These are phyloP conservation scores for Pleurotus eryngii DNA, from an alignment of 768 basidiomycete species.

Conservation along the genomic window DNA sequence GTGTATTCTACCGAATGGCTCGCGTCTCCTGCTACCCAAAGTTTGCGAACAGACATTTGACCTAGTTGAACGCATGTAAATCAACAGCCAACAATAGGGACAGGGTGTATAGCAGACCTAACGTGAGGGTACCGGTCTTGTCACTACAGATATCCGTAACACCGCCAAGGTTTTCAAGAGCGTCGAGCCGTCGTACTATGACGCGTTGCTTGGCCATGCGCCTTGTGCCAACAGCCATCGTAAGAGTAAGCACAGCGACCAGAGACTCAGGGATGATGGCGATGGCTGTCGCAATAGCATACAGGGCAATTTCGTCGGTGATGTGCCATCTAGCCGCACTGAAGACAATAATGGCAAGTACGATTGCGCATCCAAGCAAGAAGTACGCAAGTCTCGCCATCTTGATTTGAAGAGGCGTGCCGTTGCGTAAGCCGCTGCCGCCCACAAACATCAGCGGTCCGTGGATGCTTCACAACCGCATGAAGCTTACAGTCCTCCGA, in stretches of 20 bases:
- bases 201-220: conserved; percentile 56
- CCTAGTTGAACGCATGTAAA: conserved; percentile 15
- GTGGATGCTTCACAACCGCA: not conserved
- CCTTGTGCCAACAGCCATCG: conserved; percentile 54
- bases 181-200: conserved; percentile 60
- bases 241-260: conserved; percentile 50
- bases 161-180: conserved; percentile 58
- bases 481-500: conserved; percentile 25
- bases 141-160: conserved; percentile 57
- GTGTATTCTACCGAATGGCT: conserved; percentile 23
- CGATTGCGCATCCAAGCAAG: conserved; percentile 30
- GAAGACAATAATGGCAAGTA: conserved; percentile 36
- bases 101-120: not conserved
- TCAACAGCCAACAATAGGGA: too few relatives aligned
- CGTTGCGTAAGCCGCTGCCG: conserved; percentile 28
- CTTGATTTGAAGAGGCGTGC: conserved; percentile 37
- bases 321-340: conserved; percentile 30
- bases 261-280: conserved; percentile 40
- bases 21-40: conserved; percentile 31
- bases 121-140: conserved; percentile 61
- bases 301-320: conserved; percentile 30
- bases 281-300: conserved; percentile 36
- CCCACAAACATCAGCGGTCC: not conserved
- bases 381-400: conserved; percentile 32
- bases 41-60: conserved; percentile 37